Conservation (phyloP, 345 rosid species). For the Kandelia obovata region DNA sequence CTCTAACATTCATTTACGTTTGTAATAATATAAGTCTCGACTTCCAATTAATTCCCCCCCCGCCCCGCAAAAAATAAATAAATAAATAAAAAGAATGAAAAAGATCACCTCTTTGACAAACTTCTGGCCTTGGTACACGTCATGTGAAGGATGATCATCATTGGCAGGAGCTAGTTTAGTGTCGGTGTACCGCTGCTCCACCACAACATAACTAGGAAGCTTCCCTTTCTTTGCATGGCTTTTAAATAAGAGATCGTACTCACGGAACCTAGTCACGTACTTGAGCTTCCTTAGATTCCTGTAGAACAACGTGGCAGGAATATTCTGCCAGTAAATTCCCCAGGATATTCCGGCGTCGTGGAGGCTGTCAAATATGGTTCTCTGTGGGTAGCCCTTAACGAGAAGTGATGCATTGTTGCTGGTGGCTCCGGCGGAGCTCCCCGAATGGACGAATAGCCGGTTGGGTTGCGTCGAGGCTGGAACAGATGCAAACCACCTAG, state of each 20-base stretch:
- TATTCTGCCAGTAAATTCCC: conserved; percentile 82
- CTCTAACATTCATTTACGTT: too few species aligned
- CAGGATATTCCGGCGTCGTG: conserved; percentile 47
- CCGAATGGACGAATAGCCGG: conserved; percentile 73
- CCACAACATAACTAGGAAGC: conserved; percentile 60
- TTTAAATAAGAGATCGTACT: conserved; percentile 48
- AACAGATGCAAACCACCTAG: conserved; percentile 84
- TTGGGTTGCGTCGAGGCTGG: conserved; percentile 92
- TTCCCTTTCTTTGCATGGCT: conserved; percentile 53
- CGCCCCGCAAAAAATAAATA: background rate
- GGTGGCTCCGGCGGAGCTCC: conserved; percentile 78
- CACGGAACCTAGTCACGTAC: conserved; percentile 45
- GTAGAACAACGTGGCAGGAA: conserved; percentile 77
- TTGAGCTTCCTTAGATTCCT: conserved; percentile 67
- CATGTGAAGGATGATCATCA: conserved; percentile 95
- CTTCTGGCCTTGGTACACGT: conserved; percentile 83
- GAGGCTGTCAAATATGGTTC: conserved; percentile 76
- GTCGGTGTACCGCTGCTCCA: conserved; percentile 89
- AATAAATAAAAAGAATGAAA: too few species aligned
- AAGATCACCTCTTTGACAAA: conserved; percentile 55
- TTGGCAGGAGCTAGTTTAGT: conserved; percentile 46
- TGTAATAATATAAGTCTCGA: too few species aligned
- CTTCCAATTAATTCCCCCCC: background rate
- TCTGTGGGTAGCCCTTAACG: conserved; percentile 64
- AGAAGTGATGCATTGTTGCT: conserved; percentile 63